Conservation (phyloP, 1,139 yeast genomes). For the Nakaseomyces glabratus region DNA sequence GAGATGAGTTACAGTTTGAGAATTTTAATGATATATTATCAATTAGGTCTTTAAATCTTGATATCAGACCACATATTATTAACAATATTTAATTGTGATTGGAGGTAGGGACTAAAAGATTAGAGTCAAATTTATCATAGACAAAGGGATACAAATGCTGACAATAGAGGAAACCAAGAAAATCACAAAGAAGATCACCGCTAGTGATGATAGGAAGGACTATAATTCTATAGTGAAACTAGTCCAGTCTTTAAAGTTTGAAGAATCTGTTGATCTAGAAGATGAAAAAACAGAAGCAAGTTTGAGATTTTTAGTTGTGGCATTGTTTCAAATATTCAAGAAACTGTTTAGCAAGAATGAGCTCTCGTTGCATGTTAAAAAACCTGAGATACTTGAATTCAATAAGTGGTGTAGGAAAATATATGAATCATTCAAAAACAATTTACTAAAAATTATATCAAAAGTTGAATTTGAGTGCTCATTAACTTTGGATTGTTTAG, state of each 20-base stretch:
- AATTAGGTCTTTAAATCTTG: not conserved
- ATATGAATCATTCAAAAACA: constrained; percentile 47
- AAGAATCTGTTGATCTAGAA: constrained; percentile 6
- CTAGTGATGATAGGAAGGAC: constrained; percentile 22
- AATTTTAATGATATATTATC: constrained; percentile 2
- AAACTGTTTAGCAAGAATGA: constrained; percentile 43
- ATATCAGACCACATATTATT: not conserved
- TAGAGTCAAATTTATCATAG: not conserved
- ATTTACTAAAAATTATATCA: constrained; percentile 38
- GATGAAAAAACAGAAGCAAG: constrained; percentile 17
- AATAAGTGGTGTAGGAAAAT: constrained; percentile 56
- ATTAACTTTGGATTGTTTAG: constrained; percentile 48
- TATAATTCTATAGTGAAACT: constrained; percentile 24
- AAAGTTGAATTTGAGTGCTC: constrained; percentile 33
- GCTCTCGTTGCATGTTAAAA: constrained; percentile 33
- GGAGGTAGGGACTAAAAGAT: not conserved
- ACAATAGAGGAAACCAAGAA: constrained; percentile 23
- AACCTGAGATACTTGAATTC: constrained; percentile 36
- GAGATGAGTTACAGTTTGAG: not conserved
- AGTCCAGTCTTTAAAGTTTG: constrained; percentile 13
- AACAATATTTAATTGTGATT: not conserved
- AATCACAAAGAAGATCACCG: constrained; percentile 21
- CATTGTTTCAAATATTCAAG: constrained; percentile 50
- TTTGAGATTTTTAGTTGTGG: constrained; percentile 42
- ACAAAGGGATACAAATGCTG: constrained; percentile 10